phyloP scores from a whole-genome alignment of 495 filamentous ascomycete genomes.

The Venustampulla echinocandica region DNA sequence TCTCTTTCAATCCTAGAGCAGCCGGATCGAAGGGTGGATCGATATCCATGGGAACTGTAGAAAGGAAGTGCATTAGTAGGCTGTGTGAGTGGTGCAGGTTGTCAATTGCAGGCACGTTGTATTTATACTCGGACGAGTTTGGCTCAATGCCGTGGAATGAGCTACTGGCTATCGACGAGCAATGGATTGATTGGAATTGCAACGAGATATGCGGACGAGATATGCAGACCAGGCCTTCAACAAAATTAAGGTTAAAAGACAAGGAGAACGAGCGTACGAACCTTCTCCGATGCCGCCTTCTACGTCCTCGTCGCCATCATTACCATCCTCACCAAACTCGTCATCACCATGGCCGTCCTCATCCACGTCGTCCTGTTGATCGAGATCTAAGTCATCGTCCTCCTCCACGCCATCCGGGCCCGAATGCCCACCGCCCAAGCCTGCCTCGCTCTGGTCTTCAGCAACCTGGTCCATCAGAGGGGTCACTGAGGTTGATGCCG shows the following conservation, averaged over 20 bases:
- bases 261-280: slow-evolving; percentile 15
- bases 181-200: background rate
- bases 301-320: slow-evolving; percentile 24
- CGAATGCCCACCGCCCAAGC: too few relatives aligned
- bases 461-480: slow-evolving; percentile 20
- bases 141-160: background rate
- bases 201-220: background rate
- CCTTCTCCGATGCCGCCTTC: slow-evolving; percentile 29
- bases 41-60: slow-evolving; percentile 22
- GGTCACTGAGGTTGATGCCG: slow-evolving; percentile 24
- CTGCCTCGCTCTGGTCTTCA: slow-evolving; percentile 23
- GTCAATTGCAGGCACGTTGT: background rate
- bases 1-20: slow-evolving; percentile 62
- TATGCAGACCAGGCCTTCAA: background rate
- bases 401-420: slow-evolving; percentile 22
- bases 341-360: slow-evolving; percentile 23
- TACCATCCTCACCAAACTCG: slow-evolving; percentile 11
- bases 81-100: slow-evolving; percentile 1
- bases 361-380: slow-evolving; percentile 14
- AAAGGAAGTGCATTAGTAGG: background rate
- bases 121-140: background rate
- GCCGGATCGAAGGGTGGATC: slow-evolving; percentile 36
- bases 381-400: slow-evolving; percentile 24
- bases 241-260: background rate
- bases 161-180: background rate